Percentiles rank a stretch among this genome's conserved stretches.
These are phyloP conservation scores for Acacia crassicarpa DNA, from an alignment of 306 rosid genomes.

Conservation along the genomic window DNA sequence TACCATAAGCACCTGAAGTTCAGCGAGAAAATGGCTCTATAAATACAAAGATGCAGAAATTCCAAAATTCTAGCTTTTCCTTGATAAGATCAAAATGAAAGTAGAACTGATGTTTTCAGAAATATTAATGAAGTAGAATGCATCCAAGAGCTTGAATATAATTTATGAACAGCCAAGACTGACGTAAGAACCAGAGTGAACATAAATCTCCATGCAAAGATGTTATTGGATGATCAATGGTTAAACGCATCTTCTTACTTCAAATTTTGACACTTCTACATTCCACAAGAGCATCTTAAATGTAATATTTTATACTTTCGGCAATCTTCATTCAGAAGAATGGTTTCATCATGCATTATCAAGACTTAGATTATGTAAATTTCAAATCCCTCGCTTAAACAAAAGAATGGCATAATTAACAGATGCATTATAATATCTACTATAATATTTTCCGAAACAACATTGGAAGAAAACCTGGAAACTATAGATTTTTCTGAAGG, in stretches of 20 bases:
- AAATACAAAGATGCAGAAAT: slow-evolving; percentile 29
- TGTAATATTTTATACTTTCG: slow-evolving; percentile 2
- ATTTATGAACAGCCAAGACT: slow-evolving; percentile 13
- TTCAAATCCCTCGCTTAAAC: slow-evolving; percentile 42
- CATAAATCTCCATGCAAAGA: slow-evolving; percentile 1
- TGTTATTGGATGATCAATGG: slow-evolving; percentile 15
- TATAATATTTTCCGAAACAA: background rate
- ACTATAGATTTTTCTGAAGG: slow-evolving; percentile 48
- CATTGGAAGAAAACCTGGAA: slow-evolving; percentile 43
- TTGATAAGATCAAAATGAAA: background rate
- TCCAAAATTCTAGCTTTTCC: slow-evolving; percentile 4
- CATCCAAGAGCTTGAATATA: slow-evolving; percentile 13
- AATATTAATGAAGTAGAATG: background rate
- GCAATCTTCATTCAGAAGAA: slow-evolving; percentile 6
- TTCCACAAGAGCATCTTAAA: slow-evolving; percentile 1
- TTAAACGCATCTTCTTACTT: slow-evolving; percentile 7
- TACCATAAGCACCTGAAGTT: slow-evolving; percentile 64
- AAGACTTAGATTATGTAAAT: background rate
- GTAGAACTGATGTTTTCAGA: slow-evolving; percentile 15
- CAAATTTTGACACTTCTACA: slow-evolving; percentile 11
- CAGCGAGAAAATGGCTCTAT: slow-evolving; percentile 7
- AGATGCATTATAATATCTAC: slow-evolving; percentile 36
- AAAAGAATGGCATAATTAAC: slow-evolving; percentile 41
- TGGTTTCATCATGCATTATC: slow-evolving; percentile 9
- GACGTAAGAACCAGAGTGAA: slow-evolving; percentile 12